These are phyloP conservation scores for Xylariaceae sp. DNA, from an alignment of 2,329 filamentous ascomycete species.

Conservation along the genomic window DNA sequence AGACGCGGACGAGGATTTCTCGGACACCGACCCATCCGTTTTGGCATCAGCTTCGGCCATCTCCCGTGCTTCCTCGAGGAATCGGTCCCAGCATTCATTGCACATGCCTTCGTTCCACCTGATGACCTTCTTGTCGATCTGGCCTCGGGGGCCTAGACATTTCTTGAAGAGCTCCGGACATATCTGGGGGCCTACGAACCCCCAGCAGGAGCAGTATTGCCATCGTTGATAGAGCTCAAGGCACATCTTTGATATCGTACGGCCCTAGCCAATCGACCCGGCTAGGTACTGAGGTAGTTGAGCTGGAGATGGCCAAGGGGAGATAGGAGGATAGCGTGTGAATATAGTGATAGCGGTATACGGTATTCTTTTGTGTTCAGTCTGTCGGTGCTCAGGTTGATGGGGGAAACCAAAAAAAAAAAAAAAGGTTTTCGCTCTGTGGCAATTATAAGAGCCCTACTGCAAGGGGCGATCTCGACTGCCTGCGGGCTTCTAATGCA, in stretches of 20 bases:
- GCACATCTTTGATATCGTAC: constrained; percentile 24
- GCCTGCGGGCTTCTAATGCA: neutral
- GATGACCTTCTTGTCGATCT: constrained; percentile 31
- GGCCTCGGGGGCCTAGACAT: constrained; percentile 31
- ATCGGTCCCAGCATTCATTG: constrained; percentile 32
- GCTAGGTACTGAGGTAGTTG: neutral
- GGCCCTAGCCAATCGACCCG: neutral
- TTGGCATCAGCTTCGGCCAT: constrained; percentile 24
- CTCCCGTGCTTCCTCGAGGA: constrained; percentile 30
- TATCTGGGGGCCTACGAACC: constrained; percentile 29
- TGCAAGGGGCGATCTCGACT: neutral
- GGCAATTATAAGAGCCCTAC: neutral
- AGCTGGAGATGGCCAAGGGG: neutral
- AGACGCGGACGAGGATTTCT: constrained; percentile 10
- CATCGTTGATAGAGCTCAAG: constrained; percentile 33
- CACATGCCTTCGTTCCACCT: constrained; percentile 33
- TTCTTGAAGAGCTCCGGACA: constrained; percentile 31
- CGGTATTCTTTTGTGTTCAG: neutral
- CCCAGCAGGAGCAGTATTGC: constrained; percentile 31
- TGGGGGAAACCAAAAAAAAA: neutral
- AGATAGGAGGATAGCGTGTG: neutral
- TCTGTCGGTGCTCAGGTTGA: neutral
- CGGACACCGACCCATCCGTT: constrained; percentile 9
- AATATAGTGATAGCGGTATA: neutral
- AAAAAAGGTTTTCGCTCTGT: neutral